Conservation (phyloP, 192 early-diverging fungal genomes). For the Umbelopsis sp. region DNA sequence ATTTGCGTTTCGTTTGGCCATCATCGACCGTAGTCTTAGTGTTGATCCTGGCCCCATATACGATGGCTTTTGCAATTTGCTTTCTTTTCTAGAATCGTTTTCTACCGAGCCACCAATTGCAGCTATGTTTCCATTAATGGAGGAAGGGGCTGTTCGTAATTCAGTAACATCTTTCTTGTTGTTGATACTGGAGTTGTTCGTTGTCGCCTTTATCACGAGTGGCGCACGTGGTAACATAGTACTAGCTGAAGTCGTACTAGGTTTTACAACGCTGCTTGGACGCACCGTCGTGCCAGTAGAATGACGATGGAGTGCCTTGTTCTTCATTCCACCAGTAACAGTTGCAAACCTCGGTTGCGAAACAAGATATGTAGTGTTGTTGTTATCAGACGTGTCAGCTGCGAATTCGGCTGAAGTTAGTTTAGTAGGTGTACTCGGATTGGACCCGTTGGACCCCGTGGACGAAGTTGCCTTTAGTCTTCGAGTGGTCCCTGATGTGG, state of each 20-base stretch:
- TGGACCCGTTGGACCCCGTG: slow-evolving; percentile 17
- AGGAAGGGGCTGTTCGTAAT: background rate
- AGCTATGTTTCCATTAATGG: background rate
- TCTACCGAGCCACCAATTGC: background rate
- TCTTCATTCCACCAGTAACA: background rate
- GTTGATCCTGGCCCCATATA: slow-evolving; percentile 36
- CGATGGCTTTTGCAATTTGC: slow-evolving; percentile 14
- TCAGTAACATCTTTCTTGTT: background rate
- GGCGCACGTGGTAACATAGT: slow-evolving; percentile 17
- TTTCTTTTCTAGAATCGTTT: slow-evolving; percentile 10
- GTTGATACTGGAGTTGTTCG: background rate
- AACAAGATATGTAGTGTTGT: background rate
- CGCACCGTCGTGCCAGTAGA: background rate
- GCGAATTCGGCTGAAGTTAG: background rate
- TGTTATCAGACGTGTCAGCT: slow-evolving; percentile 3
- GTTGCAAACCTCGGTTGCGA: background rate
- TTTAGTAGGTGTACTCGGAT: slow-evolving; percentile 18
- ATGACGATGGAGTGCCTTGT: background rate
- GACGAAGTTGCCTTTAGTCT: slow-evolving; percentile 9
- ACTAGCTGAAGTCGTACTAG: background rate
- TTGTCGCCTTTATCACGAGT: background rate
- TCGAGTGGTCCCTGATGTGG: slow-evolving; percentile 11
- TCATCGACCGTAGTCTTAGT: slow-evolving; percentile 32
- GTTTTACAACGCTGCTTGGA: background rate
- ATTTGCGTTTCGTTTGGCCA: slow-evolving; percentile 30